A percentile compares a stretch with the other conserved stretches of the same genome.
Evolutionary conservation across 768 basidiomycete species (phyloP).

Genomic region (Peribolospora baueri): DNA sequence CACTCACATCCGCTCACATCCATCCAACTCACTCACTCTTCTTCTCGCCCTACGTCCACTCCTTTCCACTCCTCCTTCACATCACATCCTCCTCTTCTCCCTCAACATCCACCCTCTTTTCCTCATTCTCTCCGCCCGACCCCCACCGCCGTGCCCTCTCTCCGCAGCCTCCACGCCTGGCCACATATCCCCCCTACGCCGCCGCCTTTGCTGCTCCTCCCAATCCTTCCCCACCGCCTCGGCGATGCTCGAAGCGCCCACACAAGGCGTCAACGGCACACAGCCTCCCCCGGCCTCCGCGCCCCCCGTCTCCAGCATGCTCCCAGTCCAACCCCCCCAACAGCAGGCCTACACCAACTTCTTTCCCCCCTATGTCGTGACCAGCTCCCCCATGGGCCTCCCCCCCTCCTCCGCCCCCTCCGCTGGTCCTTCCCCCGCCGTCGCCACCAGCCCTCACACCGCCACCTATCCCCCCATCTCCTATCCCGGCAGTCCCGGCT

Average conservation of each 20-base stretch:
- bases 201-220: background rate
- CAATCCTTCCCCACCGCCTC: background rate
- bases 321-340: too few species aligned
- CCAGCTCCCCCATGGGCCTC: background rate
- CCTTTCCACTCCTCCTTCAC: background rate
- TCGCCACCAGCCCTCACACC: background rate
- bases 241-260: background rate
- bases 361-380: background rate
- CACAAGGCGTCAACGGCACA: background rate
- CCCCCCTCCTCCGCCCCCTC: background rate
- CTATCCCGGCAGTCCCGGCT: too few species aligned
- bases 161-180: background rate
- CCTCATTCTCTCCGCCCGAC: background rate
- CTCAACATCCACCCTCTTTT: background rate
- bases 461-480: background rate
- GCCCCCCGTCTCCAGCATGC: too few species aligned
- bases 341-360: background rate
- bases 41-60: background rate
- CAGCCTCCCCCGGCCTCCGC: background rate
- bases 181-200: background rate
- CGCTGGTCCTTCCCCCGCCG: background rate
- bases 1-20: background rate
- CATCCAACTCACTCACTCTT: background rate
- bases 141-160: background rate
- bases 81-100: background rate